Conservation (phyloP, 2,329 filamentous ascomycete species). For the Fusarium albidum region DNA sequence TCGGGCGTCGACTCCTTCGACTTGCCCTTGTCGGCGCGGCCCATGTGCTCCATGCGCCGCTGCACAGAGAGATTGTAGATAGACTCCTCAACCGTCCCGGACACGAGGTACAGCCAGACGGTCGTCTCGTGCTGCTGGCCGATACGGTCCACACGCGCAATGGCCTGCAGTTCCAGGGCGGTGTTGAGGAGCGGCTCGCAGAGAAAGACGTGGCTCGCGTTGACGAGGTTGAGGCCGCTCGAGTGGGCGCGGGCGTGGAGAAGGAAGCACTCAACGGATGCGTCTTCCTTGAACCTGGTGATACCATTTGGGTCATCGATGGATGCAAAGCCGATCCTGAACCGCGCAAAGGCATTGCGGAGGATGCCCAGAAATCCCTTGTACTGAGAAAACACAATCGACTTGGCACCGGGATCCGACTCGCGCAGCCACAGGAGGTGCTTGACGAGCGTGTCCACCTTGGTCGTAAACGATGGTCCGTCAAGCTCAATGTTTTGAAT, state of each 20-base stretch:
- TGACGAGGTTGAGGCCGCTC: conserved; percentile 88
- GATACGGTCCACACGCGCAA: conserved; percentile 93
- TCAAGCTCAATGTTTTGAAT: conserved; percentile 84
- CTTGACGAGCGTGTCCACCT: conserved; percentile 83
- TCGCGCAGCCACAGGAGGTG: conserved; percentile 87
- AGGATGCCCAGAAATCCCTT: conserved; percentile 81
- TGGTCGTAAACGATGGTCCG: conserved; percentile 81
- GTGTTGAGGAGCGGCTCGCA: conserved; percentile 95
- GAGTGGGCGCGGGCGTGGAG: conserved; percentile 89
- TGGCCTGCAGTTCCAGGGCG: conserved; percentile 91
- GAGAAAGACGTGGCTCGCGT: conserved; percentile 92
- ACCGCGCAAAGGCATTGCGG: conserved; percentile 71
- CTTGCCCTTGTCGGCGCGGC: conserved; percentile 47
- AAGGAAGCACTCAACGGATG: conserved; percentile 80
- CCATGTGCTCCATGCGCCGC: conserved; percentile 81
- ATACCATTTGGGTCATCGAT: conserved; percentile 77
- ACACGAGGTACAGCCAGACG: conserved; percentile 94
- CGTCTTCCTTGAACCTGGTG: conserved; percentile 78
- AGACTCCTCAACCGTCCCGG: conserved; percentile 88
- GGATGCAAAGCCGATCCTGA: conserved; percentile 76
- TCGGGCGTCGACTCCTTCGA: conserved; percentile 53
- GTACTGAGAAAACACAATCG: conserved; percentile 92
- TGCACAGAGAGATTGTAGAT: conserved; percentile 88
- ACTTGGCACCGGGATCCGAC: conserved; percentile 86
- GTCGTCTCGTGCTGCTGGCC: conserved; percentile 88